These are phyloP conservation scores for Adansonia grandidieri DNA, from an alignment of 441 rosid species.

Conservation along the genomic window DNA sequence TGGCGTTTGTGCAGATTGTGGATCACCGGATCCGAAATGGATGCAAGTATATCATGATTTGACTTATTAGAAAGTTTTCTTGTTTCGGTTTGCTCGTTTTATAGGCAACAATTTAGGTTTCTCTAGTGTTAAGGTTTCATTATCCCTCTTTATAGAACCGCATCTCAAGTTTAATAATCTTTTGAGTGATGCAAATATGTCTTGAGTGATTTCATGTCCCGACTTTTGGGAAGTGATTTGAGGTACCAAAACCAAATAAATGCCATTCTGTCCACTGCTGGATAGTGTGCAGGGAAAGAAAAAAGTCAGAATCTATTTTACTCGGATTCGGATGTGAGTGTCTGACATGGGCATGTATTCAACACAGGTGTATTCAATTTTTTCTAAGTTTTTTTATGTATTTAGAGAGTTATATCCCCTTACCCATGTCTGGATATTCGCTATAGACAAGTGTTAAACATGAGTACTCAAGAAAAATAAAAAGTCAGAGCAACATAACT, in stretches of 20 bases:
- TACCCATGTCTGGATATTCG: not conserved
- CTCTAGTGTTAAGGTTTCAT: not conserved
- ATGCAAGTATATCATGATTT: conserved; percentile 65
- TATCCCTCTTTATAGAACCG: not conserved
- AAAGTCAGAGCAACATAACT: not conserved
- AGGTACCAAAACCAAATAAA: too few species aligned
- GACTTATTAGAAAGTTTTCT: not conserved
- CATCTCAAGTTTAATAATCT: not conserved
- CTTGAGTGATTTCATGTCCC: not conserved
- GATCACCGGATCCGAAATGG: conserved; percentile 97
- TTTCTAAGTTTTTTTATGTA: not conserved
- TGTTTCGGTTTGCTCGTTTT: not conserved
- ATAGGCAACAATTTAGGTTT: not conserved
- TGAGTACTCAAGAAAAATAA: not conserved
- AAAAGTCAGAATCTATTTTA: not conserved
- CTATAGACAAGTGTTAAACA: not conserved
- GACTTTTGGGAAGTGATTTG: not conserved
- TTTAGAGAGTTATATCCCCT: not conserved
- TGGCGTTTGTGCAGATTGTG: conserved; percentile 90
- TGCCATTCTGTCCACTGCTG: too few species aligned
- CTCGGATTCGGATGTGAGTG: not conserved
- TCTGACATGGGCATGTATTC: not conserved
- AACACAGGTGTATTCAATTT: not conserved
- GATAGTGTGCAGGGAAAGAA: too few species aligned
- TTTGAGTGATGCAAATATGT: not conserved